A percentile compares a stretch with the other conserved stretches of the same genome.
Evolutionary conservation across 2,329 filamentous ascomycete species (phyloP).

Genomic region (Hypoxylon sp.): DNA sequence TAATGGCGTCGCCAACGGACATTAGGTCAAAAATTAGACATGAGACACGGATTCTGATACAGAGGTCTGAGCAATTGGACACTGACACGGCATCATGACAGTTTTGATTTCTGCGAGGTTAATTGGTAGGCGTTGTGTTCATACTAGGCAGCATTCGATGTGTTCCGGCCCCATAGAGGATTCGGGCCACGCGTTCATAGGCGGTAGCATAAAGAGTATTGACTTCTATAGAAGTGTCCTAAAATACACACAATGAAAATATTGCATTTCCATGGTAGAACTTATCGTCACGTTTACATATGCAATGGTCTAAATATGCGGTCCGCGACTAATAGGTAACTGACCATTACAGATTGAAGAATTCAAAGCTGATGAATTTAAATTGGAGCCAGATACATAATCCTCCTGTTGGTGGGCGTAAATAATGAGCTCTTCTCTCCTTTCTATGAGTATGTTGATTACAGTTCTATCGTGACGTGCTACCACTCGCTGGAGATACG

Average conservation of each 20-base stretch:
- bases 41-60: not conserved
- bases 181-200: not conserved
- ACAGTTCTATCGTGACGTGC: not conserved
- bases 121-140: slow-evolving; percentile 10
- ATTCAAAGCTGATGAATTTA: not conserved
- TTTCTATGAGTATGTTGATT: not conserved
- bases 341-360: not conserved
- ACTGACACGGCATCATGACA: slow-evolving; percentile 5
- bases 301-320: not conserved
- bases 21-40: slow-evolving; percentile 23
- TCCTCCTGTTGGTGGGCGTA: not conserved
- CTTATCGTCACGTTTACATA: not conserved
- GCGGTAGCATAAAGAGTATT: slow-evolving; percentile 3
- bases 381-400: not conserved
- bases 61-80: slow-evolving; percentile 16
- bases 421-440: not conserved
- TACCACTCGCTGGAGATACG: not conserved
- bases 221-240: slow-evolving; percentile 8
- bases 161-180: slow-evolving; percentile 2
- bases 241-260: slow-evolving; percentile 10
- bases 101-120: slow-evolving; percentile 5
- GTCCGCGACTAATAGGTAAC: not conserved
- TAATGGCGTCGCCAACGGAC: slow-evolving; percentile 39
- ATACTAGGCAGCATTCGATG: slow-evolving; percentile 18
- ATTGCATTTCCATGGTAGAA: not conserved